Evolutionary conservation across 208 protist species (phyloP), one percentile per base, ranked within the genome.

Genomic region (Acanthamoeba triangularis): DNA sequence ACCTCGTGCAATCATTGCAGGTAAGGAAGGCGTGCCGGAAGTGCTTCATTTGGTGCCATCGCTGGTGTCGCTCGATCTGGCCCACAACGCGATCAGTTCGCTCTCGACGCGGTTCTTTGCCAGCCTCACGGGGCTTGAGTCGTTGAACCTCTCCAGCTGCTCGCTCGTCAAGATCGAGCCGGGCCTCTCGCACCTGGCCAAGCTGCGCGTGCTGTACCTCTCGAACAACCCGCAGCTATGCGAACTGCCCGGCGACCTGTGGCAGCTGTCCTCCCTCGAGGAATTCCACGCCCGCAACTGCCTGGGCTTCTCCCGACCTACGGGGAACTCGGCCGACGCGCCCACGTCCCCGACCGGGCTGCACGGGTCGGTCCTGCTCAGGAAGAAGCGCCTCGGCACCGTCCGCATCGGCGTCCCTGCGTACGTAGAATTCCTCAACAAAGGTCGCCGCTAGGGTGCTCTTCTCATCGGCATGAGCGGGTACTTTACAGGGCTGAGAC

Each of bases 201-300:
- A 88, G 52, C 80, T 88, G 80, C 80, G 80, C 49, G 49, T 88
- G 13, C 52, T 88, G 7, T 13, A 33, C 44, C 28, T 88, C 20
- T 88, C 80, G 16, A 33, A 88, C 25, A 88, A 88, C 49, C 47
- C 44, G 49, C 30, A 37, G n/a, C n/a, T 59, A 0, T 14, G 16
- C 52, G 52, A 23, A 59, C 44, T 88, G n/a, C 80, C 80, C 49
- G 25, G 30, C 16, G 80, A 63, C 25, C 13, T 88, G 13, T 88
- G 80, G 80, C n/a, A 59, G 10, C 80, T 88, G 23, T 2, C n/a
- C 49, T 54, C 80, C 4, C 80, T 88, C 14, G 25, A 41, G 14
- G 80, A 88, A 10, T 35, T 88, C 49, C 44, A 88, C 49, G 80
- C 80, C 13, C 44, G 80, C n/a, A 78, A 78, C 35, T 78, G 69